Percentiles rank a stretch among this genome's conserved stretches.
These are phyloP conservation scores for Penicillium sp. DNA, from an alignment of 2,329 filamentous ascomycete species.

Conservation along the genomic window DNA sequence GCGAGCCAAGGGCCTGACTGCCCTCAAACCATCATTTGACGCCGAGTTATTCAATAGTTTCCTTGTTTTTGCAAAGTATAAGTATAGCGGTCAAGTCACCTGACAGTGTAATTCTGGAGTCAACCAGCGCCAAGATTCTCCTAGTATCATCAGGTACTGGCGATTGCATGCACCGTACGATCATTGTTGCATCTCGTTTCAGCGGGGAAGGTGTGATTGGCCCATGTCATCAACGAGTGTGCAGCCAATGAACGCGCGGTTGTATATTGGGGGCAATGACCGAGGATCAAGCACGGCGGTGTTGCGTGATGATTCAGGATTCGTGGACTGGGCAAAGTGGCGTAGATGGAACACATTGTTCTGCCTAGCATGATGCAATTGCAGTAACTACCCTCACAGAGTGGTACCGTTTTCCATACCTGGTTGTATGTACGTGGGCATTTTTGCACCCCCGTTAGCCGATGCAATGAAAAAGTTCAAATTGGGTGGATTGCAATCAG, in stretches of 20 bases:
- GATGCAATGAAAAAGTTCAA: background rate
- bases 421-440: background rate
- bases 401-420: background rate
- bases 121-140: background rate
- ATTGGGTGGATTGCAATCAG: background rate
- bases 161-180: background rate
- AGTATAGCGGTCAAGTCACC: no score
- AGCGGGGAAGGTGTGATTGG: background rate
- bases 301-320: background rate
- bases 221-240: background rate
- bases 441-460: background rate
- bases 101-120: no score
- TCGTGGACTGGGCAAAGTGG: background rate
- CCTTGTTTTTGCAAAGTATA: no score
- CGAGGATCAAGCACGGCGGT: background rate
- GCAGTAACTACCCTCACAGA: background rate
- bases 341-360: background rate
- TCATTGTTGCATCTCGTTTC: background rate
- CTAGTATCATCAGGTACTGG: background rate
- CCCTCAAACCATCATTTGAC: no score
- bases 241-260: background rate
- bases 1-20: no score
- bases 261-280: background rate
- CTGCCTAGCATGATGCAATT: background rate
- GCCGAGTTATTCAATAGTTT: no score